Evolutionary conservation across 371 early-diverging fungal species (phyloP), one percentile per base, ranked within the genome.

Genomic region (Conidiobolus incongruus): DNA sequence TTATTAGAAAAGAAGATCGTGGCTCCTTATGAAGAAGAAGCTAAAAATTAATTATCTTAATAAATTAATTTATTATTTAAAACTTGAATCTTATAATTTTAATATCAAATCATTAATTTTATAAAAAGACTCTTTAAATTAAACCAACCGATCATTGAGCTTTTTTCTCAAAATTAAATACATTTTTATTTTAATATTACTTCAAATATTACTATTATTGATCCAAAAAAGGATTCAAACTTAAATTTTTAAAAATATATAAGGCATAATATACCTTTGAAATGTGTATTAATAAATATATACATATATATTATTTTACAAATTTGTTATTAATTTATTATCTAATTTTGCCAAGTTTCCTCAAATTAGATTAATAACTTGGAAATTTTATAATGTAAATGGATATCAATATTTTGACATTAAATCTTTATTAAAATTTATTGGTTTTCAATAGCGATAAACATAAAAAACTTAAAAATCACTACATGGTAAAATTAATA

Each of bases 1-100:
- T 61, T 93, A 48, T 55, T 75, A 45, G 80, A 87, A 61, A 70
- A 85, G 54, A 77, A 77, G 16, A 61, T 92, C 43, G 58, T 81
- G n/a, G 55, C 17, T 29, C 43, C 43, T 15, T 8, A 7, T 15
- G 16, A 43, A 17, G 48, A 48, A 30, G 39, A 38, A 15, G 38
- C n/a, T n/a, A n/a, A n/a, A n/a, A n/a, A n/a, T n/a, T n/a, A n/a
- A n/a, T n/a, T n/a, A n/a, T n/a, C n/a, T n/a, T n/a, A n/a, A n/a
- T n/a, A n/a, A n/a, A n/a, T n/a, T n/a, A n/a, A n/a, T n/a, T n/a
- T n/a, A n/a, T n/a, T n/a, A n/a, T n/a, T n/a, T n/a, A n/a, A n/a
- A n/a, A n/a, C n/a, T n/a, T n/a, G n/a, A n/a, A n/a, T n/a, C n/a
- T n/a, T n/a, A n/a, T n/a, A n/a, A n/a, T n/a, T n/a, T n/a, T n/a